Evolutionary conservation across 2,329 filamentous ascomycete genomes (phyloP), one percentile per base, ranked within the genome.

Genomic region (Emmonsia crescens): DNA sequence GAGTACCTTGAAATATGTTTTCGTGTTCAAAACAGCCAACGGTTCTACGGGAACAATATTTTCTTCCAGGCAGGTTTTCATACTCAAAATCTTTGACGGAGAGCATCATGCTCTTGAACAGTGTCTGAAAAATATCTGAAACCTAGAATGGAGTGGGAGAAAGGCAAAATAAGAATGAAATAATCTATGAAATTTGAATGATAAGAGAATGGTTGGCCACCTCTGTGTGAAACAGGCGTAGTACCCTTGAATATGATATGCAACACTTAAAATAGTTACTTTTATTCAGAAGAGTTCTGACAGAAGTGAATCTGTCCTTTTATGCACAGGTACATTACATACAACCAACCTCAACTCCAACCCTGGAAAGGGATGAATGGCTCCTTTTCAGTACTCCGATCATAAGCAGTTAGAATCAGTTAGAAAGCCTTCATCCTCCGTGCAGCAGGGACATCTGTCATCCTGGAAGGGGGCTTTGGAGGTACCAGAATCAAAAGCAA

Each of bases 401-500:
- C 16, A 48, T 27, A 27, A 12, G 27, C 46, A 27, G 21, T 48
- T 27, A 27, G 1, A 36, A 33, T 10, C n/a, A 56, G 19, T 40
- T 16, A 2, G 14, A n/a, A 44, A n/a, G 2, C 16, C 6, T 24
- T 19, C 24, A 16, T 29, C 24, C 38, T 21, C 14, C 27, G 36
- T 19, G 9, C 55, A 8, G 21, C 14, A 29, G 68, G 66, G 29
- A 68, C 69, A 60, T 69, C 69, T 5, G 59, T 72, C 16, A 59
- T 68, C 24, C 59, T n/a, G n/a, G n/a, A 65, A 38, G 61, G 57
- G 14, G 61, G 14, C 5, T 68, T 51, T 64, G 4, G 66, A 70
- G 27, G 65, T 75, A 44, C 73, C 71, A 5, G 62, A 69, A 27
- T 73, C 74, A 5, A 5, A 68, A 66, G 19, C 29, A 64, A 69